These are phyloP conservation scores for Psilocybe tampanensis DNA, from an alignment of 768 basidiomycete species.

Conservation along the genomic window DNA sequence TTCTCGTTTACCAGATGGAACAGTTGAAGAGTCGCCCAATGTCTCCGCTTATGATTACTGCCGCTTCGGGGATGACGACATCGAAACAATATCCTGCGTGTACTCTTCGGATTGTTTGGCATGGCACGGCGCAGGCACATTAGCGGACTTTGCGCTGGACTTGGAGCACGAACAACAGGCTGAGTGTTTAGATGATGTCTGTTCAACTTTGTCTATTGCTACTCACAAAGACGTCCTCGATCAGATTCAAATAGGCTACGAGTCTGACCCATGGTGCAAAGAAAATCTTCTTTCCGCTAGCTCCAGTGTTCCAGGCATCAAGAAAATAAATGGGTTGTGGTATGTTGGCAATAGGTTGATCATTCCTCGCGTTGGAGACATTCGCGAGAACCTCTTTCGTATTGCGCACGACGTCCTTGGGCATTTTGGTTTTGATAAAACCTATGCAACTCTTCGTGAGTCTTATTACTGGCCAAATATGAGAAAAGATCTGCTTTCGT, in stretches of 20 bases:
- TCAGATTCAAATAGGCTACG: slow-evolving; percentile 14
- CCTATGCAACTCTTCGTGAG: slow-evolving; percentile 20
- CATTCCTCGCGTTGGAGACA: not conserved
- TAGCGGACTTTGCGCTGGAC: no score
- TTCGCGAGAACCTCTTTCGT: slow-evolving; percentile 7
- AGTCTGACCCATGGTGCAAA: slow-evolving; percentile 3
- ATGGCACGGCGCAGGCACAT: no score
- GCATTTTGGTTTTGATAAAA: slow-evolving; percentile 36
- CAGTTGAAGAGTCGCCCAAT: no score
- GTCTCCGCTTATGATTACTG: no score
- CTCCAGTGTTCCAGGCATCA: slow-evolving; percentile 1
- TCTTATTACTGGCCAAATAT: slow-evolving; percentile 37
- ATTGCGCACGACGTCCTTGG: slow-evolving; percentile 31
- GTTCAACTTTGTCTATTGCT: no score
- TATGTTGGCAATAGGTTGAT: not conserved
- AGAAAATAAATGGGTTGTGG: not conserved
- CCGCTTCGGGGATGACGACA: no score
- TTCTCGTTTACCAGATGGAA: slow-evolving; percentile 14
- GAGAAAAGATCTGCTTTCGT: slow-evolving; percentile 28
- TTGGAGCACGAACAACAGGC: no score
- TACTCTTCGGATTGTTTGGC: no score
- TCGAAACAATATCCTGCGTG: no score
- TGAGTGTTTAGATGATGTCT: no score
- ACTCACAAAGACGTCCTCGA: no score
- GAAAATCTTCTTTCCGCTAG: not conserved